Evolutionary conservation across 1,284 basidiomycete genomes (phyloP).

Genomic region (Anthracocystis panici-leucophaei): DNA sequence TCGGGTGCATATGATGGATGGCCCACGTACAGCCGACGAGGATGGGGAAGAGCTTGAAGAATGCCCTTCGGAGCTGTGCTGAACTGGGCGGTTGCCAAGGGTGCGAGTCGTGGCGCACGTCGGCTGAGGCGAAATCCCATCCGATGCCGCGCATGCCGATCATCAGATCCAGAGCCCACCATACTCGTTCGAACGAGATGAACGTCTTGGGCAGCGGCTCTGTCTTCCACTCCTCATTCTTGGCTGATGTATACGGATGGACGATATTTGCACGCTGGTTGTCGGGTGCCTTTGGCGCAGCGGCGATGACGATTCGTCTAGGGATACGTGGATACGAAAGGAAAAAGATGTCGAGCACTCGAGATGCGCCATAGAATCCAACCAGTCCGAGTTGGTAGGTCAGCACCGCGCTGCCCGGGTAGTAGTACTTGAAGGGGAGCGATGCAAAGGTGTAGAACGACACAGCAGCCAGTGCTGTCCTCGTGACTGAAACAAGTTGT

Average conservation of each 20-base stretch:
- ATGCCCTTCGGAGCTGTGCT: constrained; percentile 42
- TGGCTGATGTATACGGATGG: constrained; percentile 28
- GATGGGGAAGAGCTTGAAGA: constrained; percentile 46
- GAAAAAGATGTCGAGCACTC: constrained; percentile 55
- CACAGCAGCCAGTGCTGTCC: constrained; percentile 24
- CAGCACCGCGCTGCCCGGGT: constrained; percentile 46
- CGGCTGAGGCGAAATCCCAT: constrained; percentile 55
- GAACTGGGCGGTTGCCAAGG: constrained; percentile 53
- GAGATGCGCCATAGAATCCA: constrained; percentile 43
- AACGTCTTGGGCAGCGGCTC: constrained; percentile 37
- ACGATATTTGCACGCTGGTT: constrained; percentile 14
- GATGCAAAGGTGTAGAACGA: constrained; percentile 38
- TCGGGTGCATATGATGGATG: constrained; percentile 38
- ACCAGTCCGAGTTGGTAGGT: constrained; percentile 56
- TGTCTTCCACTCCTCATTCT: constrained; percentile 46
- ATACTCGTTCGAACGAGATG: constrained; percentile 39
- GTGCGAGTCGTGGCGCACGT: constrained; percentile 52
- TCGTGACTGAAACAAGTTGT: constrained; percentile 4
- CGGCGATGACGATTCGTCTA: constrained; percentile 31
- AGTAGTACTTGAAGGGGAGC: constrained; percentile 48
- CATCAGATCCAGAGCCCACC: constrained; percentile 58
- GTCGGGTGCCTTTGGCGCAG: constrained; percentile 11
- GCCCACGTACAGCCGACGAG: constrained; percentile 34
- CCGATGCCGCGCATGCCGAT: constrained; percentile 59
- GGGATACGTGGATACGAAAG: constrained; percentile 50